These are phyloP conservation scores for Penicillium sp. DNA, from an alignment of 2,329 filamentous ascomycete species.

Conservation along the genomic window DNA sequence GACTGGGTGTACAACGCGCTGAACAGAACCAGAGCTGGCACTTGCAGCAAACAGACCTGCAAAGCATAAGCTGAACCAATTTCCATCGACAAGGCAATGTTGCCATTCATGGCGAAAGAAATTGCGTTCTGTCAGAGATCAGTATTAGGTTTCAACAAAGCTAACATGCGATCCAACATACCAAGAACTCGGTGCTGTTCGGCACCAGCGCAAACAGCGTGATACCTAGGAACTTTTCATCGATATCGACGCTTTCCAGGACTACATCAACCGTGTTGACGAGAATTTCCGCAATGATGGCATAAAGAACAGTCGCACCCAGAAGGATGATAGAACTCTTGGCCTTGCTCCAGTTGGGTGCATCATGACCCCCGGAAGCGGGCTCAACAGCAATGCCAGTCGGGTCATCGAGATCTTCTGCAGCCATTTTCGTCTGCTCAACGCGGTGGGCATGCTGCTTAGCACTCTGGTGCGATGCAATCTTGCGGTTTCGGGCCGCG, in stretches of 20 bases:
- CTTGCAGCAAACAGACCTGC: constrained; percentile 91
- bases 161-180: constrained; percentile 44
- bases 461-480: constrained; percentile 38
- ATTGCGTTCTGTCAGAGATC: constrained; percentile 73
- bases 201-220: constrained; percentile 94
- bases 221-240: constrained; percentile 96
- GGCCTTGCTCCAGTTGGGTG: constrained; percentile 92
- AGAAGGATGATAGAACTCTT: constrained; percentile 90
- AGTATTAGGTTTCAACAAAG: constrained; percentile 2
- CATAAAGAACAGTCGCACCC: constrained; percentile 83
- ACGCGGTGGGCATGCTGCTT: constrained; percentile 33
- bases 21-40: constrained; percentile 87
- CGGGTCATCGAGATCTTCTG: constrained; percentile 45
- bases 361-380: constrained; percentile 74
- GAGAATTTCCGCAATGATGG: constrained; percentile 93
- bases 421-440: constrained; percentile 33
- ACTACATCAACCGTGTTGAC: constrained; percentile 98
- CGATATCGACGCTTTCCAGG: constrained; percentile 78
- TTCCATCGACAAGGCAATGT: constrained; percentile 97
- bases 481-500: constrained; percentile 51
- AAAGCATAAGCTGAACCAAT: constrained; percentile 96
- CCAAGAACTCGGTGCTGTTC: constrained; percentile 95
- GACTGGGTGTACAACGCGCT: constrained; percentile 65
- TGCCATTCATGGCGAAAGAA: constrained; percentile 98
- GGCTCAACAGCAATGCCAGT: constrained; percentile 34